Evolutionary conservation across 116 monocot species (phyloP).

Genomic region (Iris pallida): DNA sequence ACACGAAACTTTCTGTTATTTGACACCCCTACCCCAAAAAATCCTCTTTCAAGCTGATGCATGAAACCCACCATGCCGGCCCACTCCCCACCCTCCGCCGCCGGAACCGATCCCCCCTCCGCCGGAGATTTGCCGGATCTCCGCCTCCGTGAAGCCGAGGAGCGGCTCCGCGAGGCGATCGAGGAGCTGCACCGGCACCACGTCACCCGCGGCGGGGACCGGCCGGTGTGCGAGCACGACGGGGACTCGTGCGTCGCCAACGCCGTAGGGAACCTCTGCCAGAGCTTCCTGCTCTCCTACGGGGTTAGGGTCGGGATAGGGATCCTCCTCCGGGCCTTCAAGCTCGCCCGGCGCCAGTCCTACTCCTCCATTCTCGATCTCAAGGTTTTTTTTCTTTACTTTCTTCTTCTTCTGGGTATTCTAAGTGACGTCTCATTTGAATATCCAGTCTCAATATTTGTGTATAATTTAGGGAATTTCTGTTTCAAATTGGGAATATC

Average conservation of each 20-base stretch:
- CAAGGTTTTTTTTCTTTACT: slow-evolving; percentile 40
- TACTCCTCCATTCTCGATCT: slow-evolving; percentile 85
- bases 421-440: no score
- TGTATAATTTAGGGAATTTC: no score
- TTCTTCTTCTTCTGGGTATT: background rate
- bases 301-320: slow-evolving; percentile 88
- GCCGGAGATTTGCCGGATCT: slow-evolving; percentile 19
- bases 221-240: slow-evolving; percentile 46
- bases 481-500: no score
- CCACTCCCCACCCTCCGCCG: slow-evolving; percentile 2
- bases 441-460: no score
- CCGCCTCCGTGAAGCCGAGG: slow-evolving; percentile 78
- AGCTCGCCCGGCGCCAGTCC: slow-evolving; percentile 67
- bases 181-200: slow-evolving; percentile 72
- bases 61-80: background rate
- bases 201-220: slow-evolving; percentile 4
- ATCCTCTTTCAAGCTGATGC: no score
- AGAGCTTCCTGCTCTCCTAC: slow-evolving; percentile 81
- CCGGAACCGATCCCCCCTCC: background rate
- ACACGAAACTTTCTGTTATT: no score
- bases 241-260: slow-evolving; percentile 76
- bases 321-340: slow-evolving; percentile 83
- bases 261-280: slow-evolving; percentile 83
- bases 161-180: slow-evolving; percentile 75
- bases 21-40: no score